Base-by-base conservation (phyloP, 257 asterid genomes). In the Plantago major region DNA sequence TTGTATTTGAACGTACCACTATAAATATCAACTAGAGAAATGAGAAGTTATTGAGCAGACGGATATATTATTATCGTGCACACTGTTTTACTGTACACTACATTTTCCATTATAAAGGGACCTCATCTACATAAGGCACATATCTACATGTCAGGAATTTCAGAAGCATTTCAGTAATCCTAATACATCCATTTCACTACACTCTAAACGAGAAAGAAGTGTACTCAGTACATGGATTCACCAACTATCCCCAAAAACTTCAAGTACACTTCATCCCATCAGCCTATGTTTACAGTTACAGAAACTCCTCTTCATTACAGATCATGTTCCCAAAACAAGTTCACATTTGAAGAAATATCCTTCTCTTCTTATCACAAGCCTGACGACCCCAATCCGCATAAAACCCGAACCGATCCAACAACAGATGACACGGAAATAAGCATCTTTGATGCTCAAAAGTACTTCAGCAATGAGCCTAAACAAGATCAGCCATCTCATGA, bases 391-490 rank as follows among this genome's bases (percentile, higher is more conserved):
- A 55, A 66, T 47, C 66, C 68, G 6, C 66, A 38, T 44, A 46
- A 58, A 56, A 13, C 40, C 40, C 40, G 40, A 33, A 7, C 40
- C 40, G 5, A 33, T 11, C 42, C 16, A 26, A 37, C 19, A 40
- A 11, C 46, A 3, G 84, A 83, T 2, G 93, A 89, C 55, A 59
- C 87, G 0, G 97, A 90, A 46, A 76, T 90, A 28, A 90, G 91
- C 63, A 90, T 90, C 60, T 90, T 90, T 28, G 95, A 90, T 28
- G 97, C 97, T 9, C 86, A 81, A 56, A 87, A 81, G 76, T 90
- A 90, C 60, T 90, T 90, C 81, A 78, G 88, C 66, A 94, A 81
- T 26, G 58, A 42, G 55, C 10, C 82, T 63, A 38, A 37, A 2
- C 48, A 42, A 5, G 68, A 54, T 15, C 58, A 67, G 5, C 7